These are phyloP conservation scores for Omphalea diandra DNA, from an alignment of 441 rosid species.

Conservation along the genomic window DNA sequence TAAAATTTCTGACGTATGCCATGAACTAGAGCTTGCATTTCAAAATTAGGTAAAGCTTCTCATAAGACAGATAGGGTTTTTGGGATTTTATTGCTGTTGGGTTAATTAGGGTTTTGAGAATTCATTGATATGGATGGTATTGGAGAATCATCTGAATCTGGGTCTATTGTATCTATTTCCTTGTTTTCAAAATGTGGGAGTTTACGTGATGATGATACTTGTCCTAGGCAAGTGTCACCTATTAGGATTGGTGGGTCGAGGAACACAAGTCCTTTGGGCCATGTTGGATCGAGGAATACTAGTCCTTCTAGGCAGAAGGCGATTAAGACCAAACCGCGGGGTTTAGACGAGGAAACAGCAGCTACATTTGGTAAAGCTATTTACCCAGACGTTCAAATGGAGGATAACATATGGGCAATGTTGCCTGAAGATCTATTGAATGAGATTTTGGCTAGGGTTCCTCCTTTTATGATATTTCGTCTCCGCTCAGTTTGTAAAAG, in stretches of 20 bases:
- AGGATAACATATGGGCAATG: slow-evolving; percentile 90
- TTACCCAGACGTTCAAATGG: slow-evolving; percentile 81
- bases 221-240: slow-evolving; percentile 62
- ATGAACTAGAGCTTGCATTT: slow-evolving; percentile 16
- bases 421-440: slow-evolving; percentile 89
- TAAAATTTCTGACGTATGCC: slow-evolving; percentile 17
- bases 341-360: slow-evolving; percentile 83
- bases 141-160: slow-evolving; percentile 43
- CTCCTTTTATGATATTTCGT: slow-evolving; percentile 88
- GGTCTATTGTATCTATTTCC: slow-evolving; percentile 28
- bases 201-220: slow-evolving; percentile 41
- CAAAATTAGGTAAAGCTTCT: slow-evolving; percentile 8
- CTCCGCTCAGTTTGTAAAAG: slow-evolving; percentile 89
- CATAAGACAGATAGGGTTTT: slow-evolving; percentile 12
- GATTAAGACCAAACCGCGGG: slow-evolving; percentile 86
- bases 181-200: slow-evolving; percentile 30
- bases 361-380: slow-evolving; percentile 76
- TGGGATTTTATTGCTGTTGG: slow-evolving; percentile 12
- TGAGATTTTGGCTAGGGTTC: slow-evolving; percentile 86
- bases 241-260: slow-evolving; percentile 64
- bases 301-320: slow-evolving; percentile 87
- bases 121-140: slow-evolving; percentile 37
- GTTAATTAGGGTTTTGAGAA: slow-evolving; percentile 22
- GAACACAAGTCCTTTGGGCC: slow-evolving; percentile 71
- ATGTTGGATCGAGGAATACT: slow-evolving; percentile 73